A percentile compares a stretch with the other conserved stretches of the same genome.
Evolutionary conservation across 2,329 filamentous ascomycete species (phyloP).

Genomic region (Trichoderma sp.): DNA sequence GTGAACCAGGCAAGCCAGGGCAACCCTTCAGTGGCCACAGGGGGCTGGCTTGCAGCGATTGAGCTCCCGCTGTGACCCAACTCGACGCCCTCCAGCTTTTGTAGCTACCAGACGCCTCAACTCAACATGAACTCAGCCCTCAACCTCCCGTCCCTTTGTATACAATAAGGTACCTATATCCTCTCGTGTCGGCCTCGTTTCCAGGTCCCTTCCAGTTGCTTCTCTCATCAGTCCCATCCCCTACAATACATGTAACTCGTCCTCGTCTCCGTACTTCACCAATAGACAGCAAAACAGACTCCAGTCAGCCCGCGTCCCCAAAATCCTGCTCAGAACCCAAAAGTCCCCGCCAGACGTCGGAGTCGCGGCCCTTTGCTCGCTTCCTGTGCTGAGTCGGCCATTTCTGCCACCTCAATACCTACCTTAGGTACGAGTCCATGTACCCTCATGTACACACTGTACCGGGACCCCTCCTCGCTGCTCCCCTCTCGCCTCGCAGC

Average conservation of each 20-base stretch:
- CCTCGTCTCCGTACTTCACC: too few relatives aligned
- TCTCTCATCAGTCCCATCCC: too few relatives aligned
- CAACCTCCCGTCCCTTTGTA: neutral
- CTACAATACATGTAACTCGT: too few relatives aligned
- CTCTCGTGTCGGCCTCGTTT: slow-evolving; percentile 2
- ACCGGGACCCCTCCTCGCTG: slow-evolving; percentile 21
- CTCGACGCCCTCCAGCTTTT: neutral
- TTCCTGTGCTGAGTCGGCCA: slow-evolving; percentile 7
- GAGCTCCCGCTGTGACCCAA: neutral
- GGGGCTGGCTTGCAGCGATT: too few relatives aligned
- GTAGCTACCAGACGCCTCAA: too few relatives aligned
- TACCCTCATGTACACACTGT: neutral
- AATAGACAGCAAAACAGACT: too few relatives aligned
- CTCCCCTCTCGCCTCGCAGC: slow-evolving; percentile 16
- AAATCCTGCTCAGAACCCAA: neutral
- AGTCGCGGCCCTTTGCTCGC: slow-evolving; percentile 19
- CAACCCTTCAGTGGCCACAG: too few relatives aligned
- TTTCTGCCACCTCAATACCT: slow-evolving; percentile 5
- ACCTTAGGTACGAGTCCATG: too few relatives aligned
- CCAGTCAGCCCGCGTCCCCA: slow-evolving; percentile 1
- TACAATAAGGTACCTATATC: neutral
- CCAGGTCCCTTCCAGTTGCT: neutral
- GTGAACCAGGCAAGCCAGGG: too few relatives aligned
- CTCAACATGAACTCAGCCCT: neutral
- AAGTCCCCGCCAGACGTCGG: slow-evolving; percentile 21